A percentile compares a stretch with the other conserved stretches of the same genome.
Conservation (phyloP, 1,284 basidiomycete species). For the Pisolithus thermaeus region DNA sequence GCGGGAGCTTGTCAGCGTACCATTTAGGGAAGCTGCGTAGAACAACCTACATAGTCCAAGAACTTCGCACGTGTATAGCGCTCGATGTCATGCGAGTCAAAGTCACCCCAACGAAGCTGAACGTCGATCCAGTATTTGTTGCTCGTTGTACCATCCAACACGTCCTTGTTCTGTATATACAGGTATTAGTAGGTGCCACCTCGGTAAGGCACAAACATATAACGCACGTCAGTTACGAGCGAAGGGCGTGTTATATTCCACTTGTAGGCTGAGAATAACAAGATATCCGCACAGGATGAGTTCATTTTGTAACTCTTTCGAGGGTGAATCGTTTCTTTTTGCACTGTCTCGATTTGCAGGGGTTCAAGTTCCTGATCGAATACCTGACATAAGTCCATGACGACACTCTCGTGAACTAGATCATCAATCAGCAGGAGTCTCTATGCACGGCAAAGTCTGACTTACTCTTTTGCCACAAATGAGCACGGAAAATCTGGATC, state of each 20-base stretch:
- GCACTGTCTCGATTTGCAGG: conserved; percentile 97
- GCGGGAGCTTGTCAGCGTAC: conserved; percentile 6
- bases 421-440: conserved; percentile 8
- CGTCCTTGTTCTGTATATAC: conserved; percentile 73
- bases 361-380: conserved; percentile 99
- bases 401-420: conserved; percentile 81
- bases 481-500: conserved; percentile 99
- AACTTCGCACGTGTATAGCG: conserved; percentile 98
- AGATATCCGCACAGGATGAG: conserved; percentile 93
- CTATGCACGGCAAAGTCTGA: conserved; percentile 16
- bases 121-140: conserved; percentile 99
- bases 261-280: conserved; percentile 96
- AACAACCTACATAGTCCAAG: conserved; percentile 75
- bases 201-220: not conserved
- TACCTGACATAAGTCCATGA: conserved; percentile 99
- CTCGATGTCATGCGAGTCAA: conserved; percentile 98
- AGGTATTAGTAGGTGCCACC: conserved; percentile 5
- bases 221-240: conserved; percentile 83
- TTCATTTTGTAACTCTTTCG: conserved; percentile 99
- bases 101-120: conserved; percentile 98
- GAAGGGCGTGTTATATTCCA: conserved; percentile 99
- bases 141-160: conserved; percentile 93
- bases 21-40: not conserved
- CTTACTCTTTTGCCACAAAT: conserved; percentile 98
- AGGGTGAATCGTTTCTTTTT: conserved; percentile 99